Percentiles rank a stretch among this genome's conserved stretches.
These are phyloP conservation scores for Oryza rufipogon DNA, from an alignment of 176 grass and related monocot species.

Conservation along the genomic window DNA sequence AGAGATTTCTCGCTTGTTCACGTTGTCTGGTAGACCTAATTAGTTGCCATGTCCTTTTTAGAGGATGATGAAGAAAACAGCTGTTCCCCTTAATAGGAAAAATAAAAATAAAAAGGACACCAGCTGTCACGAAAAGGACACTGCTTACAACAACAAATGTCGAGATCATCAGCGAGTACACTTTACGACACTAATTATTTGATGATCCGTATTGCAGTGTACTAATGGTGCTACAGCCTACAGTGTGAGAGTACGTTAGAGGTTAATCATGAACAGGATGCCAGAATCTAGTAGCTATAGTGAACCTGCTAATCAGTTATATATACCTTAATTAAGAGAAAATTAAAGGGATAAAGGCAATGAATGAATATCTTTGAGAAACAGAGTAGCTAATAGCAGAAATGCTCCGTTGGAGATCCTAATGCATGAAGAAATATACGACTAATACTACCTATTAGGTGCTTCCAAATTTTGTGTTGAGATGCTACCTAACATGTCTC, in stretches of 20 bases:
- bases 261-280: not conserved
- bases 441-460: not conserved
- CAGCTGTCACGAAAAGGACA: conserved; percentile 14
- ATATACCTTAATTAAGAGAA: not conserved
- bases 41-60: conserved; percentile 40
- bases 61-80: not conserved
- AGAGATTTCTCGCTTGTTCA: not conserved
- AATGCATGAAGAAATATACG: not conserved
- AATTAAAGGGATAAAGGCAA: not conserved
- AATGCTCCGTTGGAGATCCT: not conserved
- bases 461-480: not conserved
- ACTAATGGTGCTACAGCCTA: not conserved
- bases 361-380: not conserved
- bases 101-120: not conserved
- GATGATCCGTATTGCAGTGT: not conserved
- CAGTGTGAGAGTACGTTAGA: not conserved
- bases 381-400: not conserved
- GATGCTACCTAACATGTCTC: conserved; percentile 32
- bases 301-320: conserved; percentile 4
- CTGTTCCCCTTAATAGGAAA: not conserved
- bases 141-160: not conserved
- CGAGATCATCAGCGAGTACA: not conserved
- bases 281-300: conserved; percentile 6
- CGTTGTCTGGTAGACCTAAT: conserved; percentile 52
- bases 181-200: not conserved